Conservation (phyloP, 2,329 filamentous ascomycete genomes). For the Scedosporium apiospermum region DNA sequence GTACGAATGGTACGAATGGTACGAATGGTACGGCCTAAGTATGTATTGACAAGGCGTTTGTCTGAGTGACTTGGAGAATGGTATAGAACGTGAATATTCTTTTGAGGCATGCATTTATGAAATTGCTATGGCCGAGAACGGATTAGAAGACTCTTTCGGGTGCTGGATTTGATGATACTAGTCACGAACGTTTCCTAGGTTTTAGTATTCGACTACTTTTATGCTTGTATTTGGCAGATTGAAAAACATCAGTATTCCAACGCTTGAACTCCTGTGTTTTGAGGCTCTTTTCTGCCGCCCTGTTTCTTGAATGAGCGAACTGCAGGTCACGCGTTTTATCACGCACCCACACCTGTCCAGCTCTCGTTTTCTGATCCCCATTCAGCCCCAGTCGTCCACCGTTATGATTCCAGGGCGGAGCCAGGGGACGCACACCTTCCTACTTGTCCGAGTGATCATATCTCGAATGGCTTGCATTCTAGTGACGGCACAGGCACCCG, state of each 20-base stretch:
- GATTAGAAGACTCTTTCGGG: neutral
- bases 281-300: neutral
- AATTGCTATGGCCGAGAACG: neutral
- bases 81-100: neutral
- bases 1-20: conserved; percentile 6
- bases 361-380: neutral
- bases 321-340: neutral
- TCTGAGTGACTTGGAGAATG: neutral
- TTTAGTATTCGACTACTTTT: neutral
- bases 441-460: neutral
- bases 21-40: neutral
- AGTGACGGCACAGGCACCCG: neutral
- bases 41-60: neutral
- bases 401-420: neutral
- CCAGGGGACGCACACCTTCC: neutral
- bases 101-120: neutral
- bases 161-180: neutral
- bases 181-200: neutral
- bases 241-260: neutral
- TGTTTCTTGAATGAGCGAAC: neutral
- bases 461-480: neutral
- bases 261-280: neutral
- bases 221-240: neutral
- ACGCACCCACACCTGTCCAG: neutral
- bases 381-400: neutral